phyloP scores from a whole-genome alignment of 192 early-diverging fungal species.

The Backusella circina region DNA sequence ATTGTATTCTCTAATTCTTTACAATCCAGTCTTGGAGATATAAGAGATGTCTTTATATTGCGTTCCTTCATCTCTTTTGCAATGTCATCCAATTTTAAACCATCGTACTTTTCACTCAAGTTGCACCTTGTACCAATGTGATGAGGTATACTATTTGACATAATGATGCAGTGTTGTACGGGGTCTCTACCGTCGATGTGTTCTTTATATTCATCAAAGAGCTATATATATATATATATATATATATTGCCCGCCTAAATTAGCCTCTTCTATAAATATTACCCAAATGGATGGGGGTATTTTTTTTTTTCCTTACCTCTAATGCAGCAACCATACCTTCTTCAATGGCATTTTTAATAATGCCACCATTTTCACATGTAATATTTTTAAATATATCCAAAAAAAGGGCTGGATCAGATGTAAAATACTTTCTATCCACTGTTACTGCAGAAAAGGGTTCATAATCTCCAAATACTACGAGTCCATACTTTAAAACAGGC shows the following conservation, averaged over 20 bases:
- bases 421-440: constrained; percentile 50
- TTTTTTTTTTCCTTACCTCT: constrained; percentile 37
- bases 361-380: constrained; percentile 48
- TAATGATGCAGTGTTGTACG: constrained; percentile 51
- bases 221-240: no score
- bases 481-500: constrained; percentile 53
- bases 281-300: background rate
- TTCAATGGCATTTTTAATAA: constrained; percentile 54
- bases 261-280: no score
- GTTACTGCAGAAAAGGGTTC: constrained; percentile 42
- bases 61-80: constrained; percentile 44
- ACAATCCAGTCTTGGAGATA: constrained; percentile 28
- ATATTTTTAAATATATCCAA: constrained; percentile 42
- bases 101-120: constrained; percentile 48
- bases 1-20: constrained; percentile 34
- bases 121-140: constrained; percentile 44
- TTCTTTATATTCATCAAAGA: constrained; percentile 51
- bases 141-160: constrained; percentile 49
- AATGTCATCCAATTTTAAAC: constrained; percentile 39
- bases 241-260: no score
- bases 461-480: constrained; percentile 55
- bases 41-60: constrained; percentile 32
- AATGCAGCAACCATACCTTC: constrained; percentile 62
- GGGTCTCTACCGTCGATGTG: constrained; percentile 23
- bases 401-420: constrained; percentile 43